Evolutionary conservation across 176 grass and related monocot genomes (phyloP).

Genomic region (Calamus simplicifolius): DNA sequence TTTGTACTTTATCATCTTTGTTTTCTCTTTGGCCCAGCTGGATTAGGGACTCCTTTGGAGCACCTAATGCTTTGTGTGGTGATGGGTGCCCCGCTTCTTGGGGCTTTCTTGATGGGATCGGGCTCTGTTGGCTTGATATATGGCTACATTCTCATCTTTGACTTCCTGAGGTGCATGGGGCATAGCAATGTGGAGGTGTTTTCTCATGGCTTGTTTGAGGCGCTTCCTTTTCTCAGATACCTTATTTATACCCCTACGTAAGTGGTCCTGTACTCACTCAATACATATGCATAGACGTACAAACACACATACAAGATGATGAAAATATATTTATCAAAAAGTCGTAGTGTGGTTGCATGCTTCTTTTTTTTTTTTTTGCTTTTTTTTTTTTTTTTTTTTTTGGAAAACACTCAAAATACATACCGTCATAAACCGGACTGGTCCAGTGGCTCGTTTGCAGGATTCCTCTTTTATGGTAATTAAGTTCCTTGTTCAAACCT

Average conservation of each 20-base stretch:
- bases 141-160: slow-evolving; percentile 52
- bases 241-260: slow-evolving; percentile 83
- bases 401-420: too few species aligned
- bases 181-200: slow-evolving; percentile 94
- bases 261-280: not conserved
- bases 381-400: too few species aligned
- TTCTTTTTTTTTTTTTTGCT: too few species aligned
- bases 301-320: too few species aligned
- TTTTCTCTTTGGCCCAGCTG: slow-evolving; percentile 31
- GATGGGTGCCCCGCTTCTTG: slow-evolving; percentile 47
- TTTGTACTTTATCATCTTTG: not conserved
- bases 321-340: too few species aligned
- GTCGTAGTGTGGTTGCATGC: too few species aligned
- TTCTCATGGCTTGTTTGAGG: slow-evolving; percentile 35
- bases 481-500: too few species aligned
- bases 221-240: slow-evolving; percentile 52
- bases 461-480: too few species aligned
- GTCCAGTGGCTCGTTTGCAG: too few species aligned
- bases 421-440: too few species aligned
- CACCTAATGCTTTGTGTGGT: slow-evolving; percentile 46
- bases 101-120: slow-evolving; percentile 39
- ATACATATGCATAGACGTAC: too few species aligned
- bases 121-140: slow-evolving; percentile 74
- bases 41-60: slow-evolving; percentile 75
- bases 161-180: slow-evolving; percentile 72